Conservation (phyloP, 352 stramenopile species). For the Plasmopara muralis region DNA sequence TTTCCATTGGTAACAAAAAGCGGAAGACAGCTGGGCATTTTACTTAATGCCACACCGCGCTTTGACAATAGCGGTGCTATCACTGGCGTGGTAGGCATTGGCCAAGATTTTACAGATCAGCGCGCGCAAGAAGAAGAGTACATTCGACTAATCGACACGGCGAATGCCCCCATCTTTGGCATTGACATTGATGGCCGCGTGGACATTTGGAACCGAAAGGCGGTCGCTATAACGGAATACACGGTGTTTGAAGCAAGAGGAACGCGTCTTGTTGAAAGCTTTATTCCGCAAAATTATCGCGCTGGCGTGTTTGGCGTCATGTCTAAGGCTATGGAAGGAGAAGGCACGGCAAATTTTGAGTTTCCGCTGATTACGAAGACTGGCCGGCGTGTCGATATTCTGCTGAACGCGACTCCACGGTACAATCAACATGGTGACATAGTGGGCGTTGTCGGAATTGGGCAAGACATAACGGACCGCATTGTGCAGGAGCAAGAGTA, state of each 20-base stretch:
- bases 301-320: conserved; percentile 53
- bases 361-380: conserved; percentile 82
- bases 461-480: conserved; percentile 73
- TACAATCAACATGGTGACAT: conserved; percentile 79
- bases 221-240: conserved; percentile 87
- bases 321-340: conserved; percentile 48
- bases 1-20: conserved; percentile 75
- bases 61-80: conserved; percentile 69
- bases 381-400: conserved; percentile 68
- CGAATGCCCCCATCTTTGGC: conserved; percentile 88
- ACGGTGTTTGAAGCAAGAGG: conserved; percentile 84
- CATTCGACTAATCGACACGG: conserved; percentile 82
- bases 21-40: conserved; percentile 60
- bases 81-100: conserved; percentile 70
- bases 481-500: conserved; percentile 88
- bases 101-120: conserved; percentile 77
- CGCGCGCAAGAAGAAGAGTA: conserved; percentile 85
- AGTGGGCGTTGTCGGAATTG: conserved; percentile 75
- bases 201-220: conserved; percentile 90
- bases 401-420: conserved; percentile 76
- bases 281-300: conserved; percentile 78
- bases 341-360: conserved; percentile 80
- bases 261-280: conserved; percentile 81
- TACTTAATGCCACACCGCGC: conserved; percentile 72
- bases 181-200: conserved; percentile 77